Percentiles rank a stretch among this genome's conserved stretches.
Conservation (phyloP, 768 basidiomycete species). For the Trichaptum fuscoviolaceum region DNA sequence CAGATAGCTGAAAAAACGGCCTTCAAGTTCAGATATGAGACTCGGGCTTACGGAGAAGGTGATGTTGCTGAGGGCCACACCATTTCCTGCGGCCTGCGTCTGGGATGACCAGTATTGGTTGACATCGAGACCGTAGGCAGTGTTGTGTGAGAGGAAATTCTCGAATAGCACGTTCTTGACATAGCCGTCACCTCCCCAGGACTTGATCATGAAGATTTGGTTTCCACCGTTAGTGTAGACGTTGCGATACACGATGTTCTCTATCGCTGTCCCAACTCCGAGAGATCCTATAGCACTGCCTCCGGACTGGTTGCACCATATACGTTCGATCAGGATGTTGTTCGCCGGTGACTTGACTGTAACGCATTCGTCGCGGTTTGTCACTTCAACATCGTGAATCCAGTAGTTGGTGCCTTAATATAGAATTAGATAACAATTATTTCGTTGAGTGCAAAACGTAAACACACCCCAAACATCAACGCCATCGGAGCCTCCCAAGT, state of each 20-base stretch:
- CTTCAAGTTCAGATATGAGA: background rate
- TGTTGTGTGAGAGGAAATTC: constrained; percentile 23
- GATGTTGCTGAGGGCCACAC: constrained; percentile 24
- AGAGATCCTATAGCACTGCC: constrained; percentile 26
- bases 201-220: constrained; percentile 28
- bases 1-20: background rate
- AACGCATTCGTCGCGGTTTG: constrained; percentile 29
- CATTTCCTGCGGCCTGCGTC: constrained; percentile 18
- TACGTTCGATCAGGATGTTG: constrained; percentile 25
- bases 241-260: constrained; percentile 22
- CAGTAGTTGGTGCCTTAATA: constrained; percentile 21
- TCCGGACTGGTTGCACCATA: constrained; percentile 29
- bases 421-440: background rate
- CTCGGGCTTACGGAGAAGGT: constrained; percentile 19
- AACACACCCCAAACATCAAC: constrained; percentile 22
- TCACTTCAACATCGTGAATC: constrained; percentile 28
- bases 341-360: constrained; percentile 26
- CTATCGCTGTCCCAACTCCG: constrained; percentile 21
- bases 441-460: background rate
- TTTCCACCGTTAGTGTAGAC: constrained; percentile 23
- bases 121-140: constrained; percentile 25
- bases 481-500: constrained; percentile 26
- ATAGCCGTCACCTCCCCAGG: constrained; percentile 17
- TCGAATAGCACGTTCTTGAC: constrained; percentile 25
- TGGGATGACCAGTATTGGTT: constrained; percentile 24